Percentiles rank a stretch among this genome's conserved stretches.
Conservation (phyloP, 2,329 filamentous ascomycete genomes). For the Neonectria ditissima region DNA sequence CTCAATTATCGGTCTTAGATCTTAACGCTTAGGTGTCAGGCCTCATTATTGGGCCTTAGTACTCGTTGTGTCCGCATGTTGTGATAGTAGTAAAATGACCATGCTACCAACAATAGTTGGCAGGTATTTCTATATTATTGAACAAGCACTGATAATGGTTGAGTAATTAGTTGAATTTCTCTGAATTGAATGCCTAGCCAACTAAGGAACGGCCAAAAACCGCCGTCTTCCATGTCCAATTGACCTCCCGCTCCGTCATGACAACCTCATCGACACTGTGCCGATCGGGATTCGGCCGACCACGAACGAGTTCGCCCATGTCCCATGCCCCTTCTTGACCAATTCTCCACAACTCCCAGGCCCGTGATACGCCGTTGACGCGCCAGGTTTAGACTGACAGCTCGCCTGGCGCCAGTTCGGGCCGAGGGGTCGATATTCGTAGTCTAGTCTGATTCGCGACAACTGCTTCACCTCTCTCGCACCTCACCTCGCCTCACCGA, state of each 20-base stretch:
- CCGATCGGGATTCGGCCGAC: not conserved
- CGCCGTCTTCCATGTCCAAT: not conserved
- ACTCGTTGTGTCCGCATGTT: too few species aligned
- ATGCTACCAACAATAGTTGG: too few species aligned
- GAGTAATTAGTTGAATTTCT: too few species aligned
- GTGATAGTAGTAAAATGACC: too few species aligned
- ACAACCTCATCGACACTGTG: not conserved
- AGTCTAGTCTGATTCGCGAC: not conserved
- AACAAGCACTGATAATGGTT: too few species aligned
- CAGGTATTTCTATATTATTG: too few species aligned
- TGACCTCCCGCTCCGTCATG: not conserved
- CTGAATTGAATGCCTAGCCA: too few species aligned
- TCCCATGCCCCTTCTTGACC: not conserved
- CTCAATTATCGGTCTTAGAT: too few species aligned
- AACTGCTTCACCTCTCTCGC: not conserved
- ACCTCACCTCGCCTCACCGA: constrained; percentile 4
- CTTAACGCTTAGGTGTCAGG: too few species aligned
- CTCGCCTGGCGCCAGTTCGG: not conserved
- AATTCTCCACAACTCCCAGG: constrained; percentile 25
- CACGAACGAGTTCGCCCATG: constrained; percentile 8
- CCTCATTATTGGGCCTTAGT: too few species aligned
- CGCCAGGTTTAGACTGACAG: constrained; percentile 11
- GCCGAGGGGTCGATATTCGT: constrained; percentile 18
- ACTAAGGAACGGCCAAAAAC: not conserved
- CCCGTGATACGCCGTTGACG: constrained; percentile 14